These are phyloP conservation scores for Nothophytophthora sp. DNA, from an alignment of 352 stramenopile genomes.

Conservation along the genomic window DNA sequence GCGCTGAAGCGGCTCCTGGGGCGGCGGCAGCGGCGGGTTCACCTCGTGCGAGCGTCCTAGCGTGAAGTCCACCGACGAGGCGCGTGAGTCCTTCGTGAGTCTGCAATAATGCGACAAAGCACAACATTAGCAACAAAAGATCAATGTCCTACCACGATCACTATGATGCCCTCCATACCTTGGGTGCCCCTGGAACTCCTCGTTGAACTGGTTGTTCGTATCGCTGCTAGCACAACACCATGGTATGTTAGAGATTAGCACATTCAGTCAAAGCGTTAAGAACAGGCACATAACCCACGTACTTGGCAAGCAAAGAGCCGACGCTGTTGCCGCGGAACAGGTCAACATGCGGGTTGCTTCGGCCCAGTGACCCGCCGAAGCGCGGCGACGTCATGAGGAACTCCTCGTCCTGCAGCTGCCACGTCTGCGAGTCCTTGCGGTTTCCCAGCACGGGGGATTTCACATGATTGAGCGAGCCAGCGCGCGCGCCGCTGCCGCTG, in stretches of 20 bases:
- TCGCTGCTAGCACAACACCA: slow-evolving; percentile 24
- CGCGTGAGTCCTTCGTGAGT: slow-evolving; percentile 67
- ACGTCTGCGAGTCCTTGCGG: slow-evolving; percentile 64
- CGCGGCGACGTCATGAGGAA: slow-evolving; percentile 58
- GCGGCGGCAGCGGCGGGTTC: slow-evolving; percentile 67
- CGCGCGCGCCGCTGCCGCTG: slow-evolving; percentile 26
- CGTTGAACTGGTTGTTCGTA: slow-evolving; percentile 32
- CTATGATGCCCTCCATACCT: slow-evolving; percentile 8
- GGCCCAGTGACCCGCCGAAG: slow-evolving; percentile 35
- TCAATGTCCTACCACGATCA: background rate
- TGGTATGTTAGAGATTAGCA: slow-evolving; percentile 9
- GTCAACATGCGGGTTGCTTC: slow-evolving; percentile 19
- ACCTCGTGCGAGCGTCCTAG: slow-evolving; percentile 45
- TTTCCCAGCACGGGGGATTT: slow-evolving; percentile 64
- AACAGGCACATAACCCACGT: slow-evolving; percentile 8
- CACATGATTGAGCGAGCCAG: slow-evolving; percentile 33
- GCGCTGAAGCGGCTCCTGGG: slow-evolving; percentile 63
- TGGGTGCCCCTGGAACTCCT: slow-evolving; percentile 29
- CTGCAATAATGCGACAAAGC: slow-evolving; percentile 6
- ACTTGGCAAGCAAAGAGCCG: slow-evolving; percentile 30
- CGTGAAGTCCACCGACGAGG: slow-evolving; percentile 81
- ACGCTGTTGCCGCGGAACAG: slow-evolving; percentile 31
- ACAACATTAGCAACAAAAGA: slow-evolving; percentile 3
- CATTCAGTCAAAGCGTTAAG: background rate
- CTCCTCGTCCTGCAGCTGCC: slow-evolving; percentile 72